Base-by-base conservation (phyloP, 2,329 filamentous ascomycete genomes). In the Ophiosphaerella herpotricha region DNA sequence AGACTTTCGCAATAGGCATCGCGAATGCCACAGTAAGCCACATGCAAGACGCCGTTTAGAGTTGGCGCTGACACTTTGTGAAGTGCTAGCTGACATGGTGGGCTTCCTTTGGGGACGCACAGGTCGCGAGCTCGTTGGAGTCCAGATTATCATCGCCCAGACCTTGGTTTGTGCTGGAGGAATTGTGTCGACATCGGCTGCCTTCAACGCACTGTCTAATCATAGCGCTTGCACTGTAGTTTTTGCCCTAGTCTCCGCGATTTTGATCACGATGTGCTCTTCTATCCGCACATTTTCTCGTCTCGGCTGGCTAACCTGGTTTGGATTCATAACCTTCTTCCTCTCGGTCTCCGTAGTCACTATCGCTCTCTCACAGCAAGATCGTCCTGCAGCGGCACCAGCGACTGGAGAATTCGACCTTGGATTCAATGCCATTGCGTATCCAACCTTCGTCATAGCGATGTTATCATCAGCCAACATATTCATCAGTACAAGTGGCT, bases 291-390 rank as follows among this genome's bases (percentile, higher is more conserved):
- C 82, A 49, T 82, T 86, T 50, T 78, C 82, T 41, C 81, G 85
- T 58, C 80, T 87, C 43, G 81, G 80, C 2, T 86, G 82, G 82
- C 70, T 86, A 7, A 84, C 82, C 0, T 87, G 82, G 79, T 78
- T 77, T 9, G 85, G 84, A 0, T 85, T 86, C 58, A 49, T 78
- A 4, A 82, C 78, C 24, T 79, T 87, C 33, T 85, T 82, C 56
- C 70, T 78, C 13, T 83, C 84, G 4, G 78, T 85, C 0, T 78
- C 84, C 50, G 82, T 14, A 13, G 18, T 13, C 36, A 64, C 57
- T 58, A 73, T 87, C 33, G 82, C 79, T 5, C 83, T 87, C 2
- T 85, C 83, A 0, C 78, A 75, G 1, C 75, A 74, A 8, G 80
- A 83, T 55, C 78, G 83, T 2, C 84, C 84, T 12, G 84, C 84